A percentile compares a stretch with the other conserved stretches of the same genome.
Evolutionary conservation across 2,329 filamentous ascomycete species (phyloP).

Genomic region (Aspergillus alliaceus): DNA sequence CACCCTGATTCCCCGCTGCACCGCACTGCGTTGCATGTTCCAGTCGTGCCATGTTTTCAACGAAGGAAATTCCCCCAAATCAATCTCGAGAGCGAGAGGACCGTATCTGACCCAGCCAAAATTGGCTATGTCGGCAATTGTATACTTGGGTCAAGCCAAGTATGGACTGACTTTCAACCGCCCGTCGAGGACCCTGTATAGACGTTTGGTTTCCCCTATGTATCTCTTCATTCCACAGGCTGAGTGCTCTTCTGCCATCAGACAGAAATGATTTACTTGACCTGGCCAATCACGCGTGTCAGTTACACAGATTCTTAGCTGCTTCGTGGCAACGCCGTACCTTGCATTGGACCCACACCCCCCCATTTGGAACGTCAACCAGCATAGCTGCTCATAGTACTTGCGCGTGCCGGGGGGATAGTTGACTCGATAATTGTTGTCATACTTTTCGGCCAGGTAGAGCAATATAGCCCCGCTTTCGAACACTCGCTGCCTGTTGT

Average conservation of each 20-base stretch:
- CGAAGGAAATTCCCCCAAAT: slow-evolving; percentile 32
- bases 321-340: no score
- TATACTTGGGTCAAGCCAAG: slow-evolving; percentile 48
- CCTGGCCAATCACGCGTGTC: slow-evolving; percentile 25
- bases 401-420: slow-evolving; percentile 44
- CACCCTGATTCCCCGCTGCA: slow-evolving; percentile 21
- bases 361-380: slow-evolving; percentile 49
- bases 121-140: slow-evolving; percentile 49
- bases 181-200: slow-evolving; percentile 48
- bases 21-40: slow-evolving; percentile 30
- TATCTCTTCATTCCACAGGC: slow-evolving; percentile 50
- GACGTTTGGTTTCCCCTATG: slow-evolving; percentile 49
- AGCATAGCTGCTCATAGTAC: slow-evolving; percentile 46
- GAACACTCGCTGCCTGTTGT: slow-evolving; percentile 43
- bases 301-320: no score
- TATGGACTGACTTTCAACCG: slow-evolving; percentile 43
- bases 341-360: slow-evolving; percentile 44
- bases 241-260: slow-evolving; percentile 45
- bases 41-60: slow-evolving; percentile 32
- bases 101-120: slow-evolving; percentile 44
- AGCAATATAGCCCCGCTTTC: slow-evolving; percentile 49
- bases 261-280: slow-evolving; percentile 51
- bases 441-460: slow-evolving; percentile 48
- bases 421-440: slow-evolving; percentile 42
- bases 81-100: slow-evolving; percentile 25